Conservation (phyloP, 208 protist genomes). For the Angomonas desouzai region DNA sequence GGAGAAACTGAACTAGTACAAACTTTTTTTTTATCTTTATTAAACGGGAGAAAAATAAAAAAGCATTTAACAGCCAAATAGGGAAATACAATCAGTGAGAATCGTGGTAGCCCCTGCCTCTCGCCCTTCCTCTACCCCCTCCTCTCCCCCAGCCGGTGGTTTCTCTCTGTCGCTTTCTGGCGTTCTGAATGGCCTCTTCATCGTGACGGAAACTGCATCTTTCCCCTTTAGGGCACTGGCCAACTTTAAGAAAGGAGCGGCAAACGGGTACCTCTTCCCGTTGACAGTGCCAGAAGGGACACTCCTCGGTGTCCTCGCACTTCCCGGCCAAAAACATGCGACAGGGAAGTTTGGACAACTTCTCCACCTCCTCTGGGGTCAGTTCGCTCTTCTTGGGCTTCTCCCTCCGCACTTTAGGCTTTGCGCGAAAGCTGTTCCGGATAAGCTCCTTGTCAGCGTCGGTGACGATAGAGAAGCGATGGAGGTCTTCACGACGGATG, state of each 20-base stretch:
- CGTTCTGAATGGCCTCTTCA: conserved; percentile 10
- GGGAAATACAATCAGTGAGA: not conserved
- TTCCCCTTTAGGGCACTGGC: conserved; percentile 49
- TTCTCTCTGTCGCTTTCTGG: conserved; percentile 27
- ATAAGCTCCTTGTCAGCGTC: conserved; percentile 68
- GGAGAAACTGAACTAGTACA: not conserved
- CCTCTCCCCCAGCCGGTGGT: conserved; percentile 30
- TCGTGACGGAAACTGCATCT: conserved; percentile 81
- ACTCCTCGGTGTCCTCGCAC: conserved; percentile 46
- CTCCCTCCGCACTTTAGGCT: conserved; percentile 26
- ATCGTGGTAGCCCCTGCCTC: not conserved
- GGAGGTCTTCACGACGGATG: conserved; percentile 32
- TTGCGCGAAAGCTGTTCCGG: conserved; percentile 58
- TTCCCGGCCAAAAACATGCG: conserved; percentile 53
- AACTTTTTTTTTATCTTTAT: not conserved
- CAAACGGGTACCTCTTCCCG: conserved; percentile 62
- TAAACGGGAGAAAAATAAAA: too few species aligned
- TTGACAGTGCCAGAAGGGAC: conserved; percentile 77
- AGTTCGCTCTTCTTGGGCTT: conserved; percentile 41
- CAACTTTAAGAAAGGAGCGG: conserved; percentile 44
- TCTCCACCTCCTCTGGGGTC: conserved; percentile 37
- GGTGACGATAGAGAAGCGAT: conserved; percentile 50
- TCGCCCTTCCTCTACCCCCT: conserved; percentile 1
- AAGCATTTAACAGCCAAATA: too few species aligned
- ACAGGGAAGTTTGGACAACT: conserved; percentile 48